phyloP scores from a whole-genome alignment of 352 stramenopile genomes.

The Phytophthora kernoviae region DNA sequence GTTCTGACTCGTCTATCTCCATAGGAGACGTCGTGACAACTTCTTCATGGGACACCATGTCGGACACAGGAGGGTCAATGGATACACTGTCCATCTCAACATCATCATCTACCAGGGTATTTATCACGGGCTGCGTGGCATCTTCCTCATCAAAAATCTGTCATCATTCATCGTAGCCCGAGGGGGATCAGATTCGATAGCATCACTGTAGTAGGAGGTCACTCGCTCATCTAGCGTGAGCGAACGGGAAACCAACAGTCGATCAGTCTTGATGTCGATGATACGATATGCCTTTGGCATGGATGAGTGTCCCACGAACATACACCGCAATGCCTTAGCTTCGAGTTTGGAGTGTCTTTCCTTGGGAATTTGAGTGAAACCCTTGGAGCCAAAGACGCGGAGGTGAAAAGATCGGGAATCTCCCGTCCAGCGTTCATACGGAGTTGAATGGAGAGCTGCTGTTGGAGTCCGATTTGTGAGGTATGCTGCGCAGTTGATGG shows the following conservation, averaged over 20 bases:
- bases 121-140: no score
- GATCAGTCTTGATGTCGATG: not conserved
- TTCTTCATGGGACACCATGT: no score
- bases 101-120: no score
- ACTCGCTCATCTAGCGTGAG: not conserved
- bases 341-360: not conserved
- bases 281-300: conserved; percentile 3
- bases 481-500: not conserved
- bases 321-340: conserved; percentile 4
- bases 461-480: not conserved
- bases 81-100: no score
- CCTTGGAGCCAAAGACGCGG: not conserved
- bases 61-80: no score
- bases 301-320: not conserved
- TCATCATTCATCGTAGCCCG: not conserved
- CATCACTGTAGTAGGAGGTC: not conserved
- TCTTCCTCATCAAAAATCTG: not conserved
- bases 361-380: not conserved
- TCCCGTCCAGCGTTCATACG: not conserved
- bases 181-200: not conserved
- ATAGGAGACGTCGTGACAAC: no score
- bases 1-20: not conserved
- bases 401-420: not conserved
- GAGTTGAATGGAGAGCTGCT: not conserved
- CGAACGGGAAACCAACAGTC: not conserved